Percentiles rank a stretch among this genome's conserved stretches.
phyloP scores from a whole-genome alignment of 345 rosid genomes.

The Hibiscus syriacus region DNA sequence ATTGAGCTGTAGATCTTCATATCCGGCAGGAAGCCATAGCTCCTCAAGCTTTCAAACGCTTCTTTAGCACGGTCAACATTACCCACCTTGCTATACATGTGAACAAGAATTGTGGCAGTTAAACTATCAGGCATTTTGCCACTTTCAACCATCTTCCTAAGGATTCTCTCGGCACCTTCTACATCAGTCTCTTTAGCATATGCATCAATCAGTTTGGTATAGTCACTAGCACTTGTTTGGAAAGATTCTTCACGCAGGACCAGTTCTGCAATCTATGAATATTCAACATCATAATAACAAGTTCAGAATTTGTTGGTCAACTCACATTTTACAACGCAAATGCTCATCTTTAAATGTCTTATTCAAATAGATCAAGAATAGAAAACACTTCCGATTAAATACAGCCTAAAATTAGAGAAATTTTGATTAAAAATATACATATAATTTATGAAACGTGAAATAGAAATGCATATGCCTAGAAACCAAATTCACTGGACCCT shows the following conservation, averaged over 20 bases:
- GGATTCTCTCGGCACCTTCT: slow-evolving; percentile 71
- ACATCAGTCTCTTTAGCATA: slow-evolving; percentile 44
- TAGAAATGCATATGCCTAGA: neutral
- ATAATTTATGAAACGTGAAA: neutral
- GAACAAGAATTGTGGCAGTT: slow-evolving; percentile 42
- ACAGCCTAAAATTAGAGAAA: neutral
- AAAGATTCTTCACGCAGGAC: slow-evolving; percentile 57
- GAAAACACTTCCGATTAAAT: neutral
- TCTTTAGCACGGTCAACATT: slow-evolving; percentile 60
- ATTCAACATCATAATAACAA: slow-evolving; percentile 12
- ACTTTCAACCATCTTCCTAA: slow-evolving; percentile 58
- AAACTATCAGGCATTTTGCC: slow-evolving; percentile 57
- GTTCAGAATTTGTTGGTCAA: slow-evolving; percentile 2
- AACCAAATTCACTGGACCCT: neutral
- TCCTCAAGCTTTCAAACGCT: slow-evolving; percentile 52
- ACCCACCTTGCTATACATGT: slow-evolving; percentile 68
- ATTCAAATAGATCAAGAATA: neutral
- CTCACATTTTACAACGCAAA: neutral
- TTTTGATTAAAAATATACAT: neutral
- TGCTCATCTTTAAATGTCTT: neutral
- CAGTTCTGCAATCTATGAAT: slow-evolving; percentile 61
- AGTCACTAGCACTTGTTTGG: slow-evolving; percentile 50
- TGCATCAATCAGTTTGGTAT: slow-evolving; percentile 61
- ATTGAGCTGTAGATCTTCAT: slow-evolving; percentile 48
- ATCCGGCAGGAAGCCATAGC: slow-evolving; percentile 62